Base-by-base conservation (phyloP, 179 eudicot species). In the Gypsophila paniculata region DNA sequence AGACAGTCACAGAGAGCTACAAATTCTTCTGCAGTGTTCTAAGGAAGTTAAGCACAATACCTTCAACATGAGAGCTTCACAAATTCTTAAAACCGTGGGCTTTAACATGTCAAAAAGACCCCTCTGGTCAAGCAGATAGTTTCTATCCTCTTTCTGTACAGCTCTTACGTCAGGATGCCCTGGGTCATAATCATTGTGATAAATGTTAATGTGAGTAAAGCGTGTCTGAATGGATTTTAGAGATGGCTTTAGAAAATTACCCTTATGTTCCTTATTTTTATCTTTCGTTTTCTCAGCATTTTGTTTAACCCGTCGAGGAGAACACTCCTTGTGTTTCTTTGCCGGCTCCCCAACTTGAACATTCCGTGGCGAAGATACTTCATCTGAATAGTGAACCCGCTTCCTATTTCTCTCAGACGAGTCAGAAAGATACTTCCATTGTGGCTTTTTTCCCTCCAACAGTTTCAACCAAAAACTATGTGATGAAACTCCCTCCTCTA, bases 381-480 rank as follows among this genome's bases (percentile, higher is more conserved):
- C 80, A 52, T 75, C 82, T 77, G 72, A 72, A 80, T 87, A 74
- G 39, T 81, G 85, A 73, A 77, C 88, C 72, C 93, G 85, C 75
- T 92, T 92, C 79, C 99, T 83, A 74, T 73, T 88, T 78, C 99
- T 84, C 69, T 82, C 92, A 72, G 82, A 69, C 68, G 79, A 75
- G 6, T 78, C 75, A 58, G 85, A 67, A 44, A 80, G 75, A 89
- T 78, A 82, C 79, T 69, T 90, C 99, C 99, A 92, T 36, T 48
- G 63, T 10, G 95, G 96, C 61, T 83, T 81, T 77, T 84, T 86
- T 39, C 87, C 84, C 60, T 83, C 87, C 74, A 92, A 82, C 69
- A 95, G 75, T 64, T 83, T 86, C 65, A 63, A 73, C 99, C 97
- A 95, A 67, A 88, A 90, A 32, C 61, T 21, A 65, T 79, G 85